Evolutionary conservation across 2,329 filamentous ascomycete species (phyloP).

Genomic region (Neofusicoccum laricinum): DNA sequence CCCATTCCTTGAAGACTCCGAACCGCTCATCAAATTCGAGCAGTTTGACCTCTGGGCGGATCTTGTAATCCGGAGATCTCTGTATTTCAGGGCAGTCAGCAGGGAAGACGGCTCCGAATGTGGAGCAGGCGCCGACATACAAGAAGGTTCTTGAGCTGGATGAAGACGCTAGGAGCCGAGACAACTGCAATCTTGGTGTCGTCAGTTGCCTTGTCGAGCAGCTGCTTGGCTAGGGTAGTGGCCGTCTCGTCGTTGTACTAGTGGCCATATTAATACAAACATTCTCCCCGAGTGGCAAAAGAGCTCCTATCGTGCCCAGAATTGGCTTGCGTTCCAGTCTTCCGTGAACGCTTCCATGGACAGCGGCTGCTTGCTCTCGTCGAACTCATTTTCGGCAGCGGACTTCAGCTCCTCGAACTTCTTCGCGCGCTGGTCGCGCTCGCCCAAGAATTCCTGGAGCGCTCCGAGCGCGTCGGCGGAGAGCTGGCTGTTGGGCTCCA

Average conservation of each 20-base stretch:
- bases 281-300: not conserved
- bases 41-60: conserved; percentile 59
- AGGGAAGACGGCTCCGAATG: not conserved
- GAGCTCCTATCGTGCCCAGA: conserved; percentile 60
- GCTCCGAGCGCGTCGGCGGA: conserved; percentile 65
- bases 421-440: conserved; percentile 64
- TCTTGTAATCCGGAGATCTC: conserved; percentile 19
- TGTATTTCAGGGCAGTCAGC: not conserved
- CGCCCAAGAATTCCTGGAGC: conserved; percentile 71
- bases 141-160: conserved; percentile 69
- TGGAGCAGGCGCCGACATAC: conserved; percentile 39
- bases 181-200: conserved; percentile 65
- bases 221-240: conserved; percentile 57
- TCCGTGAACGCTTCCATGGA: conserved; percentile 72
- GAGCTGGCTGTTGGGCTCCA: conserved; percentile 50
- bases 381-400: conserved; percentile 56
- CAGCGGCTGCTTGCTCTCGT: conserved; percentile 30
- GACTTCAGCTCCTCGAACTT: conserved; percentile 67
- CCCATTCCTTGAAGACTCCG: conserved; percentile 69
- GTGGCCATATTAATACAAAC: not conserved
- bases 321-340: conserved; percentile 81
- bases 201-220: conserved; percentile 60
- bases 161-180: conserved; percentile 73
- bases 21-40: conserved; percentile 76
- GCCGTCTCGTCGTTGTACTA: conserved; percentile 74